Evolutionary conservation across 1,284 basidiomycete species (phyloP), one percentile per base, ranked within the genome.

Genomic region (Cutaneotrichosporon sp.): DNA sequence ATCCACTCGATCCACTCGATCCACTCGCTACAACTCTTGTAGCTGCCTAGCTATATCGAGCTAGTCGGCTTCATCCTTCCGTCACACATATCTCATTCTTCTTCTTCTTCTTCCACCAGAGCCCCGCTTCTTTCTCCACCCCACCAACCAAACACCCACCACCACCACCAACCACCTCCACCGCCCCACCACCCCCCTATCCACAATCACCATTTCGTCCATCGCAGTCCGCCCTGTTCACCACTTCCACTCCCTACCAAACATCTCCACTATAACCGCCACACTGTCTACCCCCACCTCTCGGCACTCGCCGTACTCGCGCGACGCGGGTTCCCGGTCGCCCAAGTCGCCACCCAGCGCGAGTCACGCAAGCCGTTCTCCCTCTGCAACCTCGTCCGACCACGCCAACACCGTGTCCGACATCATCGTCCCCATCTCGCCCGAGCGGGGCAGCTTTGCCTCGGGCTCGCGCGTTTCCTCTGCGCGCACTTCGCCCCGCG

Each of bases 331-430:
- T 11, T 43, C 25, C 2, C 36, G 53, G 27, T 45, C 52, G 5
- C 13, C 52, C 42, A 8, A 14, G 8, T 25, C 47, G 51, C 51
- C 51, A 36, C 20, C 33, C 10, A n/a, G 47, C 13, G 27, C 18
- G 16, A 31, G 47, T n/a, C 47, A 9, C 25, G 13, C 16, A 2
- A 50, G 38, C 38, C 38, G 38, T 18, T 42, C 38, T 4, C 47
- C 31, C 25, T 49, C 47, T 49, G 25, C 47, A 6, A 20, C 50
- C 9, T 14, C 52, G 34, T 29, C 43, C n/a, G 31, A 25, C 14
- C n/a, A 46, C 43, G 24, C 56, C 18, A 16, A 50, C 56, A 58
- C 56, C 25, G 56, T 58, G 49, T n/a, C 56, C 25, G 56, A 50
- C 34, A 58, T 52, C 25, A 38, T 58, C 36, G 24, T 58, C 36